phyloP scores from a whole-genome alignment of 371 early-diverging fungal species.

The Mycotypha africana region DNA sequence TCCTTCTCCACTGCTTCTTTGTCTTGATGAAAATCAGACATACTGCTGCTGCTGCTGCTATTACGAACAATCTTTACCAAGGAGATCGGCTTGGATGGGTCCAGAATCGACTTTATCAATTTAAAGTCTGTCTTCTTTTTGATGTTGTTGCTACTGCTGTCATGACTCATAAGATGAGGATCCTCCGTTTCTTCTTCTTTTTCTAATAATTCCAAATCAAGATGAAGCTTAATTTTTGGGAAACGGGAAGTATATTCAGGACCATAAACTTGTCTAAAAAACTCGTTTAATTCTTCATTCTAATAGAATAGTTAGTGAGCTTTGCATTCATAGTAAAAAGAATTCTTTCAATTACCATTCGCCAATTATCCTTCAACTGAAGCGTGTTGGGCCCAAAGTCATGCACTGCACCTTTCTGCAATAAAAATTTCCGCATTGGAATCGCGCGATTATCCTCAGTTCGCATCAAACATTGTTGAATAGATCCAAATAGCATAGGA shows the following conservation, averaged over 20 bases:
- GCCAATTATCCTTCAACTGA: slow-evolving; percentile 55
- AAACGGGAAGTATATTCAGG: slow-evolving; percentile 30
- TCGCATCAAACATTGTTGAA: slow-evolving; percentile 55
- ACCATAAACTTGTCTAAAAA: slow-evolving; percentile 52
- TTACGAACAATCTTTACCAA: slow-evolving; percentile 27
- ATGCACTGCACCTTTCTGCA: slow-evolving; percentile 25
- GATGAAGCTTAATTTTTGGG: slow-evolving; percentile 16
- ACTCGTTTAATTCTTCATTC: slow-evolving; percentile 47
- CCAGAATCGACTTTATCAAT: slow-evolving; percentile 17
- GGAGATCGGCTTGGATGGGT: slow-evolving; percentile 34
- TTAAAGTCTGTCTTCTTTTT: background rate
- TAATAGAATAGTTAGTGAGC: slow-evolving; percentile 10
- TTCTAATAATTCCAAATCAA: slow-evolving; percentile 17
- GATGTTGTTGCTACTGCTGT: background rate
- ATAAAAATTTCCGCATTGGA: slow-evolving; percentile 21
- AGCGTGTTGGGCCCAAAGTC: slow-evolving; percentile 53
- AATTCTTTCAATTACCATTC: too few relatives aligned
- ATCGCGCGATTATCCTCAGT: slow-evolving; percentile 34
- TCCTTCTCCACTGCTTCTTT: slow-evolving; percentile 24
- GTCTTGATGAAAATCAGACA: background rate
- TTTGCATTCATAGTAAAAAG: too few relatives aligned
- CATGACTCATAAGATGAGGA: background rate
- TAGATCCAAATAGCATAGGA: slow-evolving; percentile 47
- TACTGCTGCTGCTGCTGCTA: too few relatives aligned
- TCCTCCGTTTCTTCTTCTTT: too few relatives aligned